Evolutionary conservation across 169 alveolate genomes (phyloP), one percentile per base, ranked within the genome.

Genomic region (Plasmodium gaboni): DNA sequence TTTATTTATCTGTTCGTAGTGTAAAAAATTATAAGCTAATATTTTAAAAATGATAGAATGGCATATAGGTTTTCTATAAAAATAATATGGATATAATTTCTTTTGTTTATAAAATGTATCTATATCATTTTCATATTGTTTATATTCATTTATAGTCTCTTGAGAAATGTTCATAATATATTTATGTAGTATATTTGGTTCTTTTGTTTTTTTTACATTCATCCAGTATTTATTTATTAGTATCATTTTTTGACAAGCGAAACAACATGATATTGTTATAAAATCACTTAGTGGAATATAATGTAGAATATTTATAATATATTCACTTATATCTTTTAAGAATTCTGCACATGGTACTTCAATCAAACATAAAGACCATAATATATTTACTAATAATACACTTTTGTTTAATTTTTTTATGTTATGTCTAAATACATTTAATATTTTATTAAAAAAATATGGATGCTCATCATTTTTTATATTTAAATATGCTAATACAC

Each of bases 201-300:
- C 90, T 44, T 15, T 46, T 38, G 60, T 38, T 38, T 57, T 80
- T 50, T 70, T 80, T 13, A 67, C 42, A 50, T 53, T 15, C 1
- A 65, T 60, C 15, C 51, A 59, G 5, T 67, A 80, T 42, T 61
- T 80, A 32, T 46, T 67, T 22, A 80, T 59, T n/a, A 67, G n/a
- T 13, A 80, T 9, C 46, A 67, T n/a, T 48, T 80, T 80, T 60
- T 80, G 90, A 12, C 90, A 80, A 26, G 73, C 57, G 51, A 80
- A 80, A 70, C 83, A 17, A 24, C 90, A 80, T 8, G 83, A 80
- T 22, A 80, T 80, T 15, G 90, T 80, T 51, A 80, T 80, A 70
- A 80, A 80, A 24, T 80, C 90, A 3, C 44, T 9, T 9, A 80
- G 26, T 0, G 90, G 83, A 19, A 80, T 68, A 60, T 26, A 46